These are phyloP conservation scores for Aspergillus spinulosporus DNA, from an alignment of 2,329 filamentous ascomycete species.

Conservation along the genomic window DNA sequence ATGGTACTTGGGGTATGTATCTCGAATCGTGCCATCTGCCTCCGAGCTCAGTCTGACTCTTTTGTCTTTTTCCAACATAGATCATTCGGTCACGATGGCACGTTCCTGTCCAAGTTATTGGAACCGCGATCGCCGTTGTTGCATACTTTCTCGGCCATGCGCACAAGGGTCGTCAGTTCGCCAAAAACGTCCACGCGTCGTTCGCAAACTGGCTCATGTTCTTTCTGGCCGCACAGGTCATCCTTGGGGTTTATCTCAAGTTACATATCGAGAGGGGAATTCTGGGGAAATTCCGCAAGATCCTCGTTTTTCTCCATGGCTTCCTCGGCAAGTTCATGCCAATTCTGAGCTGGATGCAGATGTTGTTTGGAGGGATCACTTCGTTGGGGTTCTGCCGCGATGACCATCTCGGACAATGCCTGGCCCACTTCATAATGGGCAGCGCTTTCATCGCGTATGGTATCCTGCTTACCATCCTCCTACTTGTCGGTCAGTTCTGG, in stretches of 20 bases:
- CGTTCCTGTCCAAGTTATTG: slow-evolving; percentile 79
- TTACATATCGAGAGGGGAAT: slow-evolving; percentile 85
- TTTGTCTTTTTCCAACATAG: slow-evolving; percentile 45
- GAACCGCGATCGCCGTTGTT: slow-evolving; percentile 71
- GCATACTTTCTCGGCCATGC: slow-evolving; percentile 90
- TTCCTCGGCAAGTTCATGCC: slow-evolving; percentile 86
- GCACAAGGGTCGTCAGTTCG: slow-evolving; percentile 86
- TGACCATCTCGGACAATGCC: slow-evolving; percentile 88
- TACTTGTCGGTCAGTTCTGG: slow-evolving; percentile 88
- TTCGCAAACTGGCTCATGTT: slow-evolving; percentile 82
- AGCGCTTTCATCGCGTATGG: slow-evolving; percentile 94
- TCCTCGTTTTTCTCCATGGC: slow-evolving; percentile 72
- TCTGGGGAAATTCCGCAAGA: slow-evolving; percentile 71
- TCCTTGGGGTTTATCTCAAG: slow-evolving; percentile 81
- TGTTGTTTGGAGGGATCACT: slow-evolving; percentile 94
- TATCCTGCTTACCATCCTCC: slow-evolving; percentile 78
- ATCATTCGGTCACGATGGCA: slow-evolving; percentile 92
- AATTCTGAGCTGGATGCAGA: slow-evolving; percentile 83
- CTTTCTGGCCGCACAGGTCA: slow-evolving; percentile 72
- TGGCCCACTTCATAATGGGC: slow-evolving; percentile 98
- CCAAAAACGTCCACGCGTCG: slow-evolving; percentile 73
- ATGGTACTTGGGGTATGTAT: slow-evolving; percentile 85
- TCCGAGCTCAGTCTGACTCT: not conserved
- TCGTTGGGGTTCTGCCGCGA: slow-evolving; percentile 87
- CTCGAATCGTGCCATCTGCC: not conserved